These are phyloP conservation scores for Neurospora tetraspora DNA, from an alignment of 495 filamentous ascomycete species.

Conservation along the genomic window DNA sequence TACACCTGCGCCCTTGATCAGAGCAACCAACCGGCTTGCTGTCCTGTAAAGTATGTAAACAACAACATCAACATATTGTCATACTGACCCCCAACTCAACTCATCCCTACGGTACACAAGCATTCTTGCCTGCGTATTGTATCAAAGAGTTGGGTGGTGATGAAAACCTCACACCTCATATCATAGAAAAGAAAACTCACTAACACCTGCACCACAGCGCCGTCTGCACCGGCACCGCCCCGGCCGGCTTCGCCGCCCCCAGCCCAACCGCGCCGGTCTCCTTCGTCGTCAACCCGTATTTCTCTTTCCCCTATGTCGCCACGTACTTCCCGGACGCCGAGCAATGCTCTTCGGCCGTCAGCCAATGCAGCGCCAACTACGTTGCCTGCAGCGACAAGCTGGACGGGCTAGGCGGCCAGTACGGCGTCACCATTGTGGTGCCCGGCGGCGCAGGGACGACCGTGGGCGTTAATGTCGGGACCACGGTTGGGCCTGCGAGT, in stretches of 20 bases:
- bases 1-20: conserved; percentile 33
- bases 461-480: conserved; percentile 28
- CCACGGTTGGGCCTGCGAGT: conserved; percentile 28
- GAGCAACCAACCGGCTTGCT: conserved; percentile 34
- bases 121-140: background rate
- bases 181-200: background rate
- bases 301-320: conserved; percentile 56
- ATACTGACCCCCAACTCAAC: background rate
- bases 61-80: background rate
- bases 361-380: conserved; percentile 54
- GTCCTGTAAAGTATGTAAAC: conserved; percentile 31
- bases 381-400: conserved; percentile 51
- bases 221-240: conserved; percentile 36
- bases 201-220: conserved; percentile 18
- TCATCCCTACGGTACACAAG: too few species aligned
- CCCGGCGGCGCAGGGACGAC: conserved; percentile 44
- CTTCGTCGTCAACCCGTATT: conserved; percentile 45
- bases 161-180: background rate
- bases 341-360: conserved; percentile 57
- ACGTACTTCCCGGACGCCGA: conserved; percentile 54
- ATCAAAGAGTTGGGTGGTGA: background rate
- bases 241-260: conserved; percentile 35
- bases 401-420: conserved; percentile 37
- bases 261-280: conserved; percentile 30
- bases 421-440: conserved; percentile 55